phyloP scores from a whole-genome alignment of 805 yeast genomes.

The Wickerhamiella kurtzmanii region DNA sequence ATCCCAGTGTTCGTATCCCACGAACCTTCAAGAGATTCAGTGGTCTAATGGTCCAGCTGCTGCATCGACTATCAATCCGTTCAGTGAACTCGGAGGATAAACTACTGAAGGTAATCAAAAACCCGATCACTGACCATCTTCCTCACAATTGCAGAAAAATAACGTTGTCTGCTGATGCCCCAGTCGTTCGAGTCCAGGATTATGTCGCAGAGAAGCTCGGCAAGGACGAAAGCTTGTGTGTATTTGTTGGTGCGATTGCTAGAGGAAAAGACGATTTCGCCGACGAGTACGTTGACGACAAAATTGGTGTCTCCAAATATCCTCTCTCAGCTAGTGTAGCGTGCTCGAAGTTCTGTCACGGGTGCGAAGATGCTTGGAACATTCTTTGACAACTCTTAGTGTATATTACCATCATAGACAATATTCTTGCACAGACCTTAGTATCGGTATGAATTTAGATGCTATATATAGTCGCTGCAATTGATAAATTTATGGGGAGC shows the following conservation, averaged over 20 bases:
- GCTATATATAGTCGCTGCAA: too few species aligned
- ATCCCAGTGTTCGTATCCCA: conserved; percentile 93
- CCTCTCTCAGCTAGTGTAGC: conserved; percentile 97
- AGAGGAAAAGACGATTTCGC: conserved; percentile 96
- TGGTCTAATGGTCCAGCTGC: conserved; percentile 92
- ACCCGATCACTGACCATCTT: conserved; percentile 91
- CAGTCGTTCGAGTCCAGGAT: conserved; percentile 76
- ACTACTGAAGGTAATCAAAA: conserved; percentile 83
- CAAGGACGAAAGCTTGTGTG: conserved; percentile 88
- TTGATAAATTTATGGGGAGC: too few species aligned
- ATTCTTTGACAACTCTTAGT: conserved; percentile 39
- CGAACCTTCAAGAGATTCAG: conserved; percentile 96
- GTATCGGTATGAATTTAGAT: too few species aligned
- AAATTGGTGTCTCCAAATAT: conserved; percentile 87
- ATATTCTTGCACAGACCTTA: too few species aligned
- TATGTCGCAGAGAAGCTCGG: conserved; percentile 59
- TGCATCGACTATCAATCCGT: conserved; percentile 84
- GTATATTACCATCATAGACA: too few species aligned
- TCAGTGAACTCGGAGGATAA: conserved; percentile 93
- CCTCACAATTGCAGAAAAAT: conserved; percentile 92
- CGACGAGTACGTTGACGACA: conserved; percentile 92
- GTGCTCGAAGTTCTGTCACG: conserved; percentile 95
- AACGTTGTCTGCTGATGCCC: conserved; percentile 86
- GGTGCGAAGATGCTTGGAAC: conserved; percentile 97
- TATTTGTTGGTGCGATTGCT: conserved; percentile 98